Evolutionary conservation across 192 early-diverging fungal genomes (phyloP).

Genomic region (Mortierella alpina): DNA sequence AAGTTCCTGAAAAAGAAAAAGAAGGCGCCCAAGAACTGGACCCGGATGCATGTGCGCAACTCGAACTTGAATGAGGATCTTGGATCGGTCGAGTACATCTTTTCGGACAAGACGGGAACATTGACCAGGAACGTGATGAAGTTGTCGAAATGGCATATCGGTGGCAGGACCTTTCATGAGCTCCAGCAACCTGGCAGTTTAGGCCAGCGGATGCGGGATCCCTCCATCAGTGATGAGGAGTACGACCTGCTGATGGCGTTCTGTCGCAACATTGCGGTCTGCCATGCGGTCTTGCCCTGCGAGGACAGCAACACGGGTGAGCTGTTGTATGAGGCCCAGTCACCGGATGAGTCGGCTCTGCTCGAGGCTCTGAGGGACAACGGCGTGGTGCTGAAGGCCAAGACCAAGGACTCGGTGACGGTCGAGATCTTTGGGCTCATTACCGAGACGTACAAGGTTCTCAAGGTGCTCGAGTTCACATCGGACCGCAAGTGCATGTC

Average conservation of each 20-base stretch:
- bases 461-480: slow-evolving; percentile 97
- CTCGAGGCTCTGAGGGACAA: slow-evolving; percentile 65
- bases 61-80: slow-evolving; percentile 89
- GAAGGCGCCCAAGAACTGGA: slow-evolving; percentile 49
- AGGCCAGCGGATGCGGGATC: slow-evolving; percentile 46
- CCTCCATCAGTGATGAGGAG: slow-evolving; percentile 53
- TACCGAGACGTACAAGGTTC: slow-evolving; percentile 77
- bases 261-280: slow-evolving; percentile 74
- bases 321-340: slow-evolving; percentile 92
- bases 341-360: slow-evolving; percentile 94
- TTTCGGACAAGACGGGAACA: slow-evolving; percentile 82
- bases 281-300: slow-evolving; percentile 96
- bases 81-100: slow-evolving; percentile 94
- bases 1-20: slow-evolving; percentile 30
- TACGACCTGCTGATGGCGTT: slow-evolving; percentile 65
- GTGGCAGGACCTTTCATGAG: slow-evolving; percentile 72
- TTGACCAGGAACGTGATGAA: slow-evolving; percentile 79
- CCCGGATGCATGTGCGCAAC: slow-evolving; percentile 53
- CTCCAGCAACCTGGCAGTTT: slow-evolving; percentile 54
- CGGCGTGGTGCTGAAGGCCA: slow-evolving; percentile 60
- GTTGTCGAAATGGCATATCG: slow-evolving; percentile 80
- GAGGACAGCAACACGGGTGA: slow-evolving; percentile 67
- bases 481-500: slow-evolving; percentile 97
- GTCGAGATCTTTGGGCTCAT: slow-evolving; percentile 71
- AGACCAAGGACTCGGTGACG: slow-evolving; percentile 60